Evolutionary conservation across 495 filamentous ascomycete species (phyloP).

Genomic region (Aspergillus conjunctus): DNA sequence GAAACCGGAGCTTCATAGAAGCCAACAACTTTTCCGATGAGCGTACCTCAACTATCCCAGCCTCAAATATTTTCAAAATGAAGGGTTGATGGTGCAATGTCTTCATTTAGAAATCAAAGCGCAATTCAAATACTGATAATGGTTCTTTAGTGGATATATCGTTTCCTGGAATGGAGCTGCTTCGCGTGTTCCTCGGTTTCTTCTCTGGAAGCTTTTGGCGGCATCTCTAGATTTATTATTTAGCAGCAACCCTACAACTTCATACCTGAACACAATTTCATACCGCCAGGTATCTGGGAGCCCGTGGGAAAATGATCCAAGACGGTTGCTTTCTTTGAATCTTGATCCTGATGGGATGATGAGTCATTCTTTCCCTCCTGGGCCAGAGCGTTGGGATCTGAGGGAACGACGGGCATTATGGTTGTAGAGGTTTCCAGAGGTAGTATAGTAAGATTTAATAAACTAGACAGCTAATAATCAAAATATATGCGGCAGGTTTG

Average conservation of each 20-base stretch:
- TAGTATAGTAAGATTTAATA: neutral
- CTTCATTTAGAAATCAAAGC: neutral
- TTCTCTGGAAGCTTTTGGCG: constrained; percentile 62
- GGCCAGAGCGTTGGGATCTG: constrained; percentile 31
- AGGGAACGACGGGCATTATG: constrained; percentile 41
- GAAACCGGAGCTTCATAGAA: no score
- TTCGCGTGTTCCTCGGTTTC: constrained; percentile 64
- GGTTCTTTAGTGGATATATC: neutral
- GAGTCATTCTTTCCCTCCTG: constrained; percentile 29
- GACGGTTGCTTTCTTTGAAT: constrained; percentile 36
- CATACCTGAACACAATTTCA: neutral
- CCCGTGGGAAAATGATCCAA: constrained; percentile 47
- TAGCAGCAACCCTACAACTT: constrained; percentile 3
- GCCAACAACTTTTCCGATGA: no score
- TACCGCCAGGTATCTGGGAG: constrained; percentile 48
- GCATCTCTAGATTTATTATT: constrained; percentile 46
- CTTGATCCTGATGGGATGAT: constrained; percentile 24
- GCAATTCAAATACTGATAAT: neutral
- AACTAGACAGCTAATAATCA: neutral
- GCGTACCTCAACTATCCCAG: no score
- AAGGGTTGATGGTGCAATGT: neutral
- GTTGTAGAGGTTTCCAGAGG: neutral
- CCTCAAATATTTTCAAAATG: neutral
- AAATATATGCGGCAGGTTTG: neutral
- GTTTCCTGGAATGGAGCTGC: constrained; percentile 62